Evolutionary conservation across 768 basidiomycete species (phyloP), one percentile per base, ranked within the genome.

Genomic region (Naematelia aurantialba): DNA sequence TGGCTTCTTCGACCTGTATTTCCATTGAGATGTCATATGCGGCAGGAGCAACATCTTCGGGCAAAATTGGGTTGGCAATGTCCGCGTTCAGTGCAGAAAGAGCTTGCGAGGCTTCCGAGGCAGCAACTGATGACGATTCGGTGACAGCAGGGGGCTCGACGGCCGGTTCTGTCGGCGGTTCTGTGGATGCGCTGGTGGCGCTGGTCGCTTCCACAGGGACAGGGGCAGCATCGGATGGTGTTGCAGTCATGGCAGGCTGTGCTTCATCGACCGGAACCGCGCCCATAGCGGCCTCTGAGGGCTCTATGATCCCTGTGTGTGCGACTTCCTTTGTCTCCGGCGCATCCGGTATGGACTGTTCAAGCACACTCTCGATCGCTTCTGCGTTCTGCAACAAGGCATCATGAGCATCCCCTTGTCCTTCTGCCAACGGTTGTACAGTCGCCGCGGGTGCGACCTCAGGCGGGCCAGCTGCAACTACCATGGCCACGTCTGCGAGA

Each of bases 401-500:
- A 17, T 61, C 49, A 31, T 62, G 39, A 17, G 59, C 65, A 34
- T 19, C 25, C 26, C n/a, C 34, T 49, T 24, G 11, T 24, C 45
- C 49, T 3, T 19, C 30, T 10, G 31, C 13, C 21, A 51, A 22
- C 24, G 39, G 19, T 45, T 31, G 24, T 48, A 39, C 24, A 25
- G 39, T 52, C 31, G 46, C 45, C 25, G 29, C 17, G 12, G 27
- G 34, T 5, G 14, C 24, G 30, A n/a, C 17, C 53, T 45, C 25
- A 1, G 21, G 44, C 25, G 39, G 30, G 21, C 45, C 25, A 42
- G 51, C 56, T 54, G 62, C 60, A 52, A 69, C 68, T 11, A 63
- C 64, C 5, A 66, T 24, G 46, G 68, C 68, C 21, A 68, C 61
- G 26, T 72, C 64, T 45, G 71, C 71, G 3, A 72, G 59, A 53